Base-by-base conservation (phyloP, 192 early-diverging fungal species). In the Blastocladiella britannica region DNA sequence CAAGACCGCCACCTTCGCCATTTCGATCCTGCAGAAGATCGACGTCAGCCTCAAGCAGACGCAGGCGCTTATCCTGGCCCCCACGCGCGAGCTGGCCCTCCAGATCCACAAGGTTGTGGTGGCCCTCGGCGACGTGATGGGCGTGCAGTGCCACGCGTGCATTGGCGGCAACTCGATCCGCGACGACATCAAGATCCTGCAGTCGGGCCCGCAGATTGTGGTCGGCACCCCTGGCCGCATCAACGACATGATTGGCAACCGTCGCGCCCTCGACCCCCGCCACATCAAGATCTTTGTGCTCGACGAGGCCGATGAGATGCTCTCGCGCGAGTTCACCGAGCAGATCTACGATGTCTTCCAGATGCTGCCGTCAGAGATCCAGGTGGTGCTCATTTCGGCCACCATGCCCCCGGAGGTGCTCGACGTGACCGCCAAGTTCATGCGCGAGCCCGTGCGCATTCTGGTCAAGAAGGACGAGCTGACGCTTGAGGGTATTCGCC, bases 1-100 rank as follows among this genome's bases (percentile, higher is more conserved):
- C 70, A 99, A 99, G 77, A 97, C 92, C 58, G 93, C 93, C 63
- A 99, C 95, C 59, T 99, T 97, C 84, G 96, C 92, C 62, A 95
- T 99, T 69, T 91, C 92, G 53, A 89, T 93, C 65, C 85, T 99
- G 58, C 93, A 99, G 69, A 83, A 82, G 60, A 75, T 99, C 56
- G 88, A 95, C 70, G 70, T 78, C 53, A 64, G 67, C 52, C 64
- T 83, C 58, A 76, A 76, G 57, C 74, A 89, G 71, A 83, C 79
- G 65, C 95, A 99, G 71, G 93, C 95, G 28, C 80, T 99, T 26
- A 84, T 99, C 60, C 83, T 99, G 56, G 87, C 92, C 61, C 91
- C 95, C 31, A 97, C 95, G 55, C 87, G 93, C 58, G 95, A 99
- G 75, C 75, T 96, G 68, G 95, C 95, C n/a, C 82, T 81, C 65